A percentile compares a stretch with the other conserved stretches of the same genome.
Evolutionary conservation across 345 rosid genomes (phyloP).

Genomic region (Sonneratia alba): DNA sequence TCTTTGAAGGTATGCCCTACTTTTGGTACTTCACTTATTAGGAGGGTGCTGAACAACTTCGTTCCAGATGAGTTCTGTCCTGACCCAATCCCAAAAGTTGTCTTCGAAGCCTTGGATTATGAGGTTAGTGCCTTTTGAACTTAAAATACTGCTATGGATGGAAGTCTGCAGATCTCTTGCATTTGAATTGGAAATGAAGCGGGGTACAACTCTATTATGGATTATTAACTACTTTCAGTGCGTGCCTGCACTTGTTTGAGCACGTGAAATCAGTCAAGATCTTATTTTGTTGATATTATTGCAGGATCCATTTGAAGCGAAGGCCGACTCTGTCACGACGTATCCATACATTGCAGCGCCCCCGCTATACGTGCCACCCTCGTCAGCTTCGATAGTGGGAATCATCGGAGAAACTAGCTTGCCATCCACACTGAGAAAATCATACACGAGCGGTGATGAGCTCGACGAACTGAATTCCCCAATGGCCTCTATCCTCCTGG

Average conservation of each 20-base stretch:
- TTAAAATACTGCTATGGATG: background rate
- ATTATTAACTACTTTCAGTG: background rate
- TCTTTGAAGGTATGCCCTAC: conserved; percentile 70
- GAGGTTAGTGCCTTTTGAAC: conserved; percentile 42
- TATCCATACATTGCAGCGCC: conserved; percentile 56
- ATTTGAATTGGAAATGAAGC: background rate
- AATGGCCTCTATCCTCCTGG: conserved; percentile 40
- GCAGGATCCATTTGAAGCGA: conserved; percentile 39
- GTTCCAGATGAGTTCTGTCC: conserved; percentile 88
- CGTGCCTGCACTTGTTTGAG: background rate
- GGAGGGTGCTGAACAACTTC: conserved; percentile 60
- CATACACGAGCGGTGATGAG: conserved; percentile 81
- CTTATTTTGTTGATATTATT: background rate
- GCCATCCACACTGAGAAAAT: conserved; percentile 55
- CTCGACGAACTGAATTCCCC: conserved; percentile 81
- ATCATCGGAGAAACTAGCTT: conserved; percentile 42
- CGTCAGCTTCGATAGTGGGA: conserved; percentile 35
- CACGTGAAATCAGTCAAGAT: background rate
- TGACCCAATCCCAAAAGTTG: conserved; percentile 69
- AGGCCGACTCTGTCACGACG: conserved; percentile 29
- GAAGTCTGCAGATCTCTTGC: background rate
- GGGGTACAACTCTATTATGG: background rate
- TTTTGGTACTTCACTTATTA: conserved; percentile 68
- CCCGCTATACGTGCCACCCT: conserved; percentile 51
- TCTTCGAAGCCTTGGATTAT: conserved; percentile 63